A percentile compares a stretch with the other conserved stretches of the same genome.
phyloP scores from a whole-genome alignment of 2,329 filamentous ascomycete species.

The Nigrospora sphaerica region DNA sequence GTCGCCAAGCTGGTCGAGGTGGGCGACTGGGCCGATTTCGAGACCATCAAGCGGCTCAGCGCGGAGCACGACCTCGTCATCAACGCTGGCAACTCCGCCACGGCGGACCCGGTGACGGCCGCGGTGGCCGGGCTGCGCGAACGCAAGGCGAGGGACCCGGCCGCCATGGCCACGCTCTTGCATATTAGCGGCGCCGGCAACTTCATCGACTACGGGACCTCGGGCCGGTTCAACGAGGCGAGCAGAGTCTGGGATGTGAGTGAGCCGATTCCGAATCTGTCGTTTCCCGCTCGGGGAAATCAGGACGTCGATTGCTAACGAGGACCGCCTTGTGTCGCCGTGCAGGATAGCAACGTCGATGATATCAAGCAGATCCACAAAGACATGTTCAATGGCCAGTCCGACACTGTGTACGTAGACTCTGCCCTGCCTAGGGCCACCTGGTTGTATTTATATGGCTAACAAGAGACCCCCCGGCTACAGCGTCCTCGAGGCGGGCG shows the following conservation, averaged over 20 bases:
- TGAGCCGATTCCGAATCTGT: neutral
- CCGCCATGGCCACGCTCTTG: neutral
- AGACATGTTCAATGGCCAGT: too few species aligned
- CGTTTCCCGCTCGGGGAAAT: too few species aligned
- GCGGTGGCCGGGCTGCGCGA: neutral
- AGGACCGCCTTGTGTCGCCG: too few species aligned
- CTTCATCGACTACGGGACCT: neutral
- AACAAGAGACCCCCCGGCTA: too few species aligned
- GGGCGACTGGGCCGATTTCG: neutral
- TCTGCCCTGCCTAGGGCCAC: too few species aligned
- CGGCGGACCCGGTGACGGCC: neutral
- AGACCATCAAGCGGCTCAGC: neutral
- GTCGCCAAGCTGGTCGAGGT: neutral
- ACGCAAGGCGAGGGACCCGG: neutral
- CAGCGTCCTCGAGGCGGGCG: too few species aligned
- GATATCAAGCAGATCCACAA: too few species aligned
- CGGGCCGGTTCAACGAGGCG: neutral
- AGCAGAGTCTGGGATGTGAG: slow-evolving; percentile 2
- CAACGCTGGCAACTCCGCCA: neutral
- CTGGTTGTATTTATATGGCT: too few species aligned
- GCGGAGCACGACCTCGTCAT: neutral
- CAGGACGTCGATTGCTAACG: too few species aligned
- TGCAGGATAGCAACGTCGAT: too few species aligned
- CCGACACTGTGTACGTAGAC: too few species aligned
- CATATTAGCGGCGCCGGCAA: slow-evolving; percentile 1